These are phyloP conservation scores for Fusarium sp. DNA, from an alignment of 2,329 filamentous ascomycete genomes.

Conservation along the genomic window DNA sequence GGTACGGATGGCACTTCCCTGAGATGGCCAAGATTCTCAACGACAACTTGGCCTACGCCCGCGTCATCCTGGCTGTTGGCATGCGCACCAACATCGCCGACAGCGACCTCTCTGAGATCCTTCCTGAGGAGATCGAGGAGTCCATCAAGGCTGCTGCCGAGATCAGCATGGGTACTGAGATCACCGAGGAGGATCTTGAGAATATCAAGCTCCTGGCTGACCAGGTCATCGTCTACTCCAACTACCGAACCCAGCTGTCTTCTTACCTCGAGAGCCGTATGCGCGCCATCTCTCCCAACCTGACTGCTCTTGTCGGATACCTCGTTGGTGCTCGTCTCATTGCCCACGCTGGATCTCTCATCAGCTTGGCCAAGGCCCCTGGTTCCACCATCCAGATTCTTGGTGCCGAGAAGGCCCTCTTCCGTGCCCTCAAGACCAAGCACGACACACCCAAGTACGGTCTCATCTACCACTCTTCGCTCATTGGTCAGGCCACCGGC, in stretches of 20 bases:
- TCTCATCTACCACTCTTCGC: constrained; percentile 90
- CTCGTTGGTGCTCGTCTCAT: constrained; percentile 96
- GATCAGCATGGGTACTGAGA: constrained; percentile 98
- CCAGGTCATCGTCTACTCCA: constrained; percentile 92
- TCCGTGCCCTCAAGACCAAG: constrained; percentile 98
- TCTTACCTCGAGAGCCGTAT: constrained; percentile 93
- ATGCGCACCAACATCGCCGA: constrained; percentile 85
- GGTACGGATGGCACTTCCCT: constrained; percentile 99
- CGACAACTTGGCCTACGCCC: constrained; percentile 95
- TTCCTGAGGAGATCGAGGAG: constrained; percentile 94
- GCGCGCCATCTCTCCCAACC: constrained; percentile 96
- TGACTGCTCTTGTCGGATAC: constrained; percentile 93
- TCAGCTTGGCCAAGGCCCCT: constrained; percentile 95
- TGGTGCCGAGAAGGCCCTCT: constrained; percentile 98
- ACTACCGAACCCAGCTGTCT: constrained; percentile 89
- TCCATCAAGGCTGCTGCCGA: constrained; percentile 95
- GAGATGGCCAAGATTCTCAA: constrained; percentile 97
- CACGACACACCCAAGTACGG: constrained; percentile 99
- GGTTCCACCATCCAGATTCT: constrained; percentile 98
- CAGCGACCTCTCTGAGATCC: constrained; percentile 87
- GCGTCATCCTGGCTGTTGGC: constrained; percentile 89
- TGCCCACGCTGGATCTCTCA: constrained; percentile 92
- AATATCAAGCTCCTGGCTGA: constrained; percentile 94
- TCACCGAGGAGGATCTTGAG: constrained; percentile 90
- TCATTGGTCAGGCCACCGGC: constrained; percentile 96